Evolutionary conservation across 768 basidiomycete genomes (phyloP).

Genomic region (Ramaria sp.): DNA sequence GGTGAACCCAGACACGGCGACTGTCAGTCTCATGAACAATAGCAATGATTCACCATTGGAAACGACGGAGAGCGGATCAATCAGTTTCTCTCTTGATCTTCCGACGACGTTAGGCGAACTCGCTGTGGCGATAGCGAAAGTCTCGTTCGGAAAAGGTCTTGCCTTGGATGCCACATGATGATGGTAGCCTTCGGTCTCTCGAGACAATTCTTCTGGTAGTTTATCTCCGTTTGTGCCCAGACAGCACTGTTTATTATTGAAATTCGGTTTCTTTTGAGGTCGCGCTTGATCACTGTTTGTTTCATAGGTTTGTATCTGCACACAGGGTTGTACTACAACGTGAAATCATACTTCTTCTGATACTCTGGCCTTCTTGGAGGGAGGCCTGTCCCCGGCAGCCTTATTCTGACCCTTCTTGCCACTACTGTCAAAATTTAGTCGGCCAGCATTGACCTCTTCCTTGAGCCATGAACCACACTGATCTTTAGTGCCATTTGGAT

Average conservation of each 20-base stretch:
- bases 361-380: background rate
- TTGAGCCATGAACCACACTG: constrained; percentile 64
- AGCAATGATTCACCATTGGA: background rate
- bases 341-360: background rate
- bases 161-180: background rate
- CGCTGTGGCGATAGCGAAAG: background rate
- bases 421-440: constrained; percentile 24
- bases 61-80: background rate
- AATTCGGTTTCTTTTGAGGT: too few relatives aligned
- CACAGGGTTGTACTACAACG: too few relatives aligned
- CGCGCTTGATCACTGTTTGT: too few relatives aligned
- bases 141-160: background rate
- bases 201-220: too few relatives aligned
- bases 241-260: too few relatives aligned
- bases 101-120: constrained; percentile 3
- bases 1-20: background rate
- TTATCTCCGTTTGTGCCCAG: too few relatives aligned
- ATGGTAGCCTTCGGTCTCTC: too few relatives aligned
- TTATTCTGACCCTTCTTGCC: background rate
- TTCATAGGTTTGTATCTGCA: too few relatives aligned
- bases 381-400: background rate
- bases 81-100: background rate
- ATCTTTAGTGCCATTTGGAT: constrained; percentile 56
- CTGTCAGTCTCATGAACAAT: background rate
- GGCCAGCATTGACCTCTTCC: constrained; percentile 39